Conservation (phyloP, 2,329 filamentous ascomycete genomes). For the Colletotrichum sansevieriae region DNA sequence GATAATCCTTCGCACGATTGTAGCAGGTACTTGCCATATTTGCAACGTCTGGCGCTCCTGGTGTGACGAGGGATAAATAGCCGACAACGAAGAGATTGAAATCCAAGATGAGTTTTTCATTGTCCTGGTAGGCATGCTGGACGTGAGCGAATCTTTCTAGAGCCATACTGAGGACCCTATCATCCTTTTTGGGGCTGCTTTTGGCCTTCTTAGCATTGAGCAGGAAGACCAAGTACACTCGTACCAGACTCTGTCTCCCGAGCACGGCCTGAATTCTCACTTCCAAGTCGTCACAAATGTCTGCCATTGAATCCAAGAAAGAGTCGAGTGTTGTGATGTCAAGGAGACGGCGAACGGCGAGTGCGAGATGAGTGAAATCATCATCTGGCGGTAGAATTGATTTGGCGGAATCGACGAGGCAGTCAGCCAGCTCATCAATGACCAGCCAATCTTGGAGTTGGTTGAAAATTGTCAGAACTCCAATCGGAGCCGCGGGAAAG, state of each 20-base stretch:
- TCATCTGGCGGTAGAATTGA: not conserved
- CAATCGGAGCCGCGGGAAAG: slow-evolving; percentile 21
- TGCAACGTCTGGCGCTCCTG: slow-evolving; percentile 5
- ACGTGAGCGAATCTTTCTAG: slow-evolving; percentile 11
- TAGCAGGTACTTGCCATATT: slow-evolving; percentile 24
- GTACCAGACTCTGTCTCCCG: slow-evolving; percentile 19
- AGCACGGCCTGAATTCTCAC: slow-evolving; percentile 5
- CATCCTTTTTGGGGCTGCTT: not conserved
- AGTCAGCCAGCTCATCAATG: not conserved
- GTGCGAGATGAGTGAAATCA: slow-evolving; percentile 11
- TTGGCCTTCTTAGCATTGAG: slow-evolving; percentile 29
- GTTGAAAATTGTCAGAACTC: slow-evolving; percentile 27
- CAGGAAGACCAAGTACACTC: slow-evolving; percentile 16
- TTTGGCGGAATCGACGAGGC: not conserved
- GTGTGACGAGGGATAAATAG: slow-evolving; percentile 16
- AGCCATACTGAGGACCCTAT: not conserved
- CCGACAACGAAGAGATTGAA: slow-evolving; percentile 19
- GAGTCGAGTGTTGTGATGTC: not conserved
- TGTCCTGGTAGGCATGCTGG: not conserved
- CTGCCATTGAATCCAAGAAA: slow-evolving; percentile 2
- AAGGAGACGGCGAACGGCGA: slow-evolving; percentile 2
- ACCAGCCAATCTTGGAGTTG: not conserved
- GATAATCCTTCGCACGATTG: slow-evolving; percentile 3
- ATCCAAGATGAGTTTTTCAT: slow-evolving; percentile 20
- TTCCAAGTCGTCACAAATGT: slow-evolving; percentile 21